phyloP scores from a whole-genome alignment of 2,329 filamentous ascomycete species.

The Calonectria montana region DNA sequence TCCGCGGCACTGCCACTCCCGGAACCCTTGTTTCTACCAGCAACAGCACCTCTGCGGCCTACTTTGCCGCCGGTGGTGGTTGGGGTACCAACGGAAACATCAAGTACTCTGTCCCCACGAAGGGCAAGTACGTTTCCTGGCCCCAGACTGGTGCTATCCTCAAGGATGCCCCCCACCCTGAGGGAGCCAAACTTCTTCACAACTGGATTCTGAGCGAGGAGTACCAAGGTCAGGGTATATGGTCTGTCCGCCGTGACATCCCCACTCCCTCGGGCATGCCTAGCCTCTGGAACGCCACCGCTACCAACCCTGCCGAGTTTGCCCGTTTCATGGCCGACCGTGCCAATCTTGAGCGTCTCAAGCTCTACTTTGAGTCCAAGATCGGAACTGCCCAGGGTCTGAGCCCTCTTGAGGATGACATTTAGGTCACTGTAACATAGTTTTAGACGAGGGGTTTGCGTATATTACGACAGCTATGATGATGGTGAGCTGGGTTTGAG shows the following conservation, averaged over 20 bases:
- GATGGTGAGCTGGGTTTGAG: background rate
- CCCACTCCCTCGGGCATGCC: constrained; percentile 42
- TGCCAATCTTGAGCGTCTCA: constrained; percentile 52
- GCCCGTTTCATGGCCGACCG: constrained; percentile 56
- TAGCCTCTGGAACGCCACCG: constrained; percentile 22
- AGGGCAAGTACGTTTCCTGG: constrained; percentile 60
- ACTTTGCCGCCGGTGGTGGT: constrained; percentile 46
- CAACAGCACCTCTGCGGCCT: constrained; percentile 46
- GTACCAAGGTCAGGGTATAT: constrained; percentile 45
- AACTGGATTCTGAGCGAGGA: constrained; percentile 58
- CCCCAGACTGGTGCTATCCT: constrained; percentile 61
- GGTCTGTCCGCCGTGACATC: constrained; percentile 52
- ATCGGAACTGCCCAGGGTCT: constrained; percentile 56
- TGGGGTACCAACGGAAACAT: constrained; percentile 21
- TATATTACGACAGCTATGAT: background rate
- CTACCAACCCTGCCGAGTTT: constrained; percentile 53
- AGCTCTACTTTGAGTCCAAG: constrained; percentile 54
- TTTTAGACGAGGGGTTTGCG: background rate
- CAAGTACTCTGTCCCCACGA: constrained; percentile 26
- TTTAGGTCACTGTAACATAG: constrained; percentile 23
- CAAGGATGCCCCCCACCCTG: constrained; percentile 59
- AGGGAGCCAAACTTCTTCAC: constrained; percentile 62
- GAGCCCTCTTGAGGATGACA: constrained; percentile 48
- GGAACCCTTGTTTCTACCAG: constrained; percentile 44
- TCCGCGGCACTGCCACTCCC: constrained; percentile 62